phyloP scores from a whole-genome alignment of 805 yeast genomes.

The Torulaspora microellipsoides region DNA sequence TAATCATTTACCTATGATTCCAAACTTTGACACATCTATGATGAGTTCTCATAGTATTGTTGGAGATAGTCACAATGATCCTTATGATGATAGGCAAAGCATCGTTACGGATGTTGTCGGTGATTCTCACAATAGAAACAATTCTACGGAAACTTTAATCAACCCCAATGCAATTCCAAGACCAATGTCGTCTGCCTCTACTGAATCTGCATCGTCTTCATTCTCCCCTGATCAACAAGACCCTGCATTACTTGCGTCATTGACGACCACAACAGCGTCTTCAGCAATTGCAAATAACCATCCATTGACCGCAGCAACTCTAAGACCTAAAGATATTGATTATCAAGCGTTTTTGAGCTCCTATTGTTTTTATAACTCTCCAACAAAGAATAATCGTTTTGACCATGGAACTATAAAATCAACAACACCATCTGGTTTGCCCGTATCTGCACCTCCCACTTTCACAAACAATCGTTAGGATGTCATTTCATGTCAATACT shows the following conservation, averaged over 20 bases:
- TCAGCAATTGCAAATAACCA: not conserved
- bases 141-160: constrained; percentile 20
- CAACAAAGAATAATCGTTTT: not conserved
- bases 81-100: constrained; percentile 20
- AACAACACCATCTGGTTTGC: too few relatives aligned
- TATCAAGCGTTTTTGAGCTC: constrained; percentile 27
- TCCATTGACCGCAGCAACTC: not conserved
- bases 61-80: constrained; percentile 4
- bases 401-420: too few relatives aligned
- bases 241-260: too few relatives aligned
- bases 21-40: constrained; percentile 1
- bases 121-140: constrained; percentile 11
- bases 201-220: constrained; percentile 2
- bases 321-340: constrained; percentile 17
- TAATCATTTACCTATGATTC: constrained; percentile 5
- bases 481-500: too few relatives aligned
- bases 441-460: too few relatives aligned
- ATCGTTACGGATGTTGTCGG: constrained; percentile 20
- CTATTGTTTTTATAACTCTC: constrained; percentile 25
- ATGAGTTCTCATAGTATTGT: not conserved
- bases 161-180: constrained; percentile 11
- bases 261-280: not conserved
- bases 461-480: too few relatives aligned
- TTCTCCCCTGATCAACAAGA: not conserved
- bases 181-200: constrained; percentile 8